A percentile compares a stretch with the other conserved stretches of the same genome.
phyloP scores from a whole-genome alignment of 1,284 basidiomycete species.

The Leucoagaricus sp. region DNA sequence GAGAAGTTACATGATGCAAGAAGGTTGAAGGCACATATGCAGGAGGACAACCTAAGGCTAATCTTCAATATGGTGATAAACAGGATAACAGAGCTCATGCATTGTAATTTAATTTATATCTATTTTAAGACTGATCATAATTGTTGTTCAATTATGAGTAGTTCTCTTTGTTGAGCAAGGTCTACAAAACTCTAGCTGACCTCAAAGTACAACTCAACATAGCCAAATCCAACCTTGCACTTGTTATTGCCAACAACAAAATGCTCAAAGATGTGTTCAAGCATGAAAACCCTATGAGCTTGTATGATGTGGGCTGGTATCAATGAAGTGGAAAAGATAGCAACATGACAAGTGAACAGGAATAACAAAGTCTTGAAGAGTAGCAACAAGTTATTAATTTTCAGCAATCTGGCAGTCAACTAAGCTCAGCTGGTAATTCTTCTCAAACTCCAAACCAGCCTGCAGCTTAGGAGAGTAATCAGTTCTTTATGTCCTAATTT shows the following conservation, averaged over 20 bases:
- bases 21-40: slow-evolving; percentile 65
- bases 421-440: not conserved
- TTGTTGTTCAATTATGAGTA: slow-evolving; percentile 22
- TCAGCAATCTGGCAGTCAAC: slow-evolving; percentile 5
- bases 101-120: slow-evolving; percentile 26
- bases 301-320: slow-evolving; percentile 74
- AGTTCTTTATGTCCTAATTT: slow-evolving; percentile 74
- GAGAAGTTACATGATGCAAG: slow-evolving; percentile 70
- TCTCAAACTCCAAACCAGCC: slow-evolving; percentile 14
- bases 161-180: slow-evolving; percentile 50
- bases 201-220: slow-evolving; percentile 80
- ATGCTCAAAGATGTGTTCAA: slow-evolving; percentile 90
- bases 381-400: slow-evolving; percentile 25
- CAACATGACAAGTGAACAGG: not conserved
- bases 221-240: slow-evolving; percentile 82
- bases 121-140: not conserved
- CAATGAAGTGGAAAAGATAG: slow-evolving; percentile 54
- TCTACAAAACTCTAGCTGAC: slow-evolving; percentile 50
- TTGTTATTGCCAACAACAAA: slow-evolving; percentile 87
- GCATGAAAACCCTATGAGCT: slow-evolving; percentile 50
- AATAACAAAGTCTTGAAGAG: slow-evolving; percentile 29
- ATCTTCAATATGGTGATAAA: slow-evolving; percentile 73
- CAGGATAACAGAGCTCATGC: slow-evolving; percentile 71
- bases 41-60: slow-evolving; percentile 73
- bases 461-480: slow-evolving; percentile 38